Percentiles rank a stretch among this genome's conserved stretches.
These are phyloP conservation scores for Leishmania major DNA, from an alignment of 208 protist genomes.

Conservation along the genomic window DNA sequence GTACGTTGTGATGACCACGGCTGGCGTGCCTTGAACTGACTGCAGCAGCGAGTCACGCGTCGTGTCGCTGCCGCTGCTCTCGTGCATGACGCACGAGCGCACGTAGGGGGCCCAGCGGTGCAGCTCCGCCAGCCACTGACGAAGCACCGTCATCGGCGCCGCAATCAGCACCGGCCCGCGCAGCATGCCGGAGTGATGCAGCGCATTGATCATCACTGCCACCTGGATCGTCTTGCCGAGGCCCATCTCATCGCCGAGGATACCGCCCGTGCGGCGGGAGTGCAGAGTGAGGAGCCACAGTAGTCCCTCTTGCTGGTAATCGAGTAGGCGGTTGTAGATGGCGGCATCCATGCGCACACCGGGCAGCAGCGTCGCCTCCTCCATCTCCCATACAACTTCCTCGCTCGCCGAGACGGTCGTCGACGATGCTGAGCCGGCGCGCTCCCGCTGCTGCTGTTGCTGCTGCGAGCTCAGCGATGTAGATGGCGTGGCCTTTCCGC, in stretches of 20 bases:
- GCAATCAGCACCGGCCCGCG: conserved; percentile 92
- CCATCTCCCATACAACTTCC: conserved; percentile 21
- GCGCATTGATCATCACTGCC: conserved; percentile 86
- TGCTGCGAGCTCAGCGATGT: conserved; percentile 11
- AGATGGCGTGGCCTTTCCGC: conserved; percentile 1
- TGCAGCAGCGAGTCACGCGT: conserved; percentile 51
- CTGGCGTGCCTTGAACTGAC: conserved; percentile 52
- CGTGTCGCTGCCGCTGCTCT: conserved; percentile 45
- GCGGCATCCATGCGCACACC: conserved; percentile 44
- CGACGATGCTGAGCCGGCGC: not conserved
- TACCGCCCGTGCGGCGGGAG: conserved; percentile 86
- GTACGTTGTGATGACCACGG: conserved; percentile 96
- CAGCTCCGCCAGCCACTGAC: conserved; percentile 95
- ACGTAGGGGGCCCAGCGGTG: conserved; percentile 93
- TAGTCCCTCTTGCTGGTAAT: conserved; percentile 95
- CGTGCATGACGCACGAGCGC: conserved; percentile 88
- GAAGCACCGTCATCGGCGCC: conserved; percentile 93
- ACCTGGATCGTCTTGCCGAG: conserved; percentile 98
- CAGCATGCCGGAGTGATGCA: conserved; percentile 77
- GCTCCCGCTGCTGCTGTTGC: not conserved
- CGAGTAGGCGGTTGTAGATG: conserved; percentile 84
- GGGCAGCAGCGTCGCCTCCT: conserved; percentile 38
- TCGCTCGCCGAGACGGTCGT: not conserved
- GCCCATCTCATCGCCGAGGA: conserved; percentile 97
- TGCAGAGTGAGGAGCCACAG: conserved; percentile 97